Conservation (phyloP, 75 land plant species). For the Cunninghamia lanceolata region DNA sequence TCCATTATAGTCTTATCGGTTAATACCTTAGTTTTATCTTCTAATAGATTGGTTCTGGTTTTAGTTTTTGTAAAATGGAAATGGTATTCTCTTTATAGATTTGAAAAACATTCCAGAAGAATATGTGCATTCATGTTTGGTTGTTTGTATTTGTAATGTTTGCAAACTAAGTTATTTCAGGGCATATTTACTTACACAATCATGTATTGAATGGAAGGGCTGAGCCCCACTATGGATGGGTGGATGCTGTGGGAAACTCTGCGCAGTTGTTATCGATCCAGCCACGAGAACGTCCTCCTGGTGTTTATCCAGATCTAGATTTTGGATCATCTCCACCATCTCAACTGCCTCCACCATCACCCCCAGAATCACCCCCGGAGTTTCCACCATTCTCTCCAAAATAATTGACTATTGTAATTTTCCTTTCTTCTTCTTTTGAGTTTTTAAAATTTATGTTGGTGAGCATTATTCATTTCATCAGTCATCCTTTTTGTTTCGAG, state of each 20-base stretch:
- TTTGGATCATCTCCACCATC: constrained; percentile 44
- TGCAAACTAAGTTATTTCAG: neutral
- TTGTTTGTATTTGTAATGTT: neutral
- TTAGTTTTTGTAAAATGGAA: constrained; percentile 9
- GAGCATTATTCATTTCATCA: constrained; percentile 6
- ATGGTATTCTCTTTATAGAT: neutral
- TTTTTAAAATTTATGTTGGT: constrained; percentile 1
- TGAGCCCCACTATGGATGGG: constrained; percentile 99
- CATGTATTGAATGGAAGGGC: constrained; percentile 46
- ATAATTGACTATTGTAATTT: constrained; percentile 10
- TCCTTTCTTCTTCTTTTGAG: neutral
- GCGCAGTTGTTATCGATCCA: constrained; percentile 73
- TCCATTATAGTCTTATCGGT: neutral
- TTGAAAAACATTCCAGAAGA: neutral
- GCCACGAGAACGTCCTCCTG: constrained; percentile 81
- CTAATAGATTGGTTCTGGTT: neutral
- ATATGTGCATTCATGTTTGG: neutral
- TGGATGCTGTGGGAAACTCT: constrained; percentile 92
- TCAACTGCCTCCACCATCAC: neutral
- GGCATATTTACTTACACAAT: constrained; percentile 2
- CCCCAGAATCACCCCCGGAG: neutral
- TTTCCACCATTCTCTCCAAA: constrained; percentile 5
- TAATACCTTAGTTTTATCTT: neutral
- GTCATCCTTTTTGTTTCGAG: neutral
- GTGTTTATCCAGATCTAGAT: constrained; percentile 70